phyloP scores from a whole-genome alignment of 306 rosid genomes.

The Argentina anserina region DNA sequence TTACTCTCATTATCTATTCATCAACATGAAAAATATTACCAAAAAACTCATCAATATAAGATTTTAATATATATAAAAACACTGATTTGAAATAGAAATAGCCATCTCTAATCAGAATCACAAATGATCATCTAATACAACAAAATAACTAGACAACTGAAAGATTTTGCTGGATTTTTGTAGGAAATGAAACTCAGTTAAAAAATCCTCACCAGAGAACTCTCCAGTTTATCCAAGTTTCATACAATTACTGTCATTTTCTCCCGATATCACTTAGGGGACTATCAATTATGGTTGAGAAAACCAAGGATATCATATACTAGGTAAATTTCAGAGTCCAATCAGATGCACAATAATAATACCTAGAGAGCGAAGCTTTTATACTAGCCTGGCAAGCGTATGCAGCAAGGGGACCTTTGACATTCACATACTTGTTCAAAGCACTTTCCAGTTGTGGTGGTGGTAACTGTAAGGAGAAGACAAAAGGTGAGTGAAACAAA shows the following conservation, averaged over 20 bases:
- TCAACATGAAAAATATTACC: background rate
- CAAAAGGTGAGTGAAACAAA: background rate
- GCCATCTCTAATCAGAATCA: background rate
- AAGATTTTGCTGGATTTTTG: background rate
- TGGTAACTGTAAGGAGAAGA: slow-evolving; percentile 63
- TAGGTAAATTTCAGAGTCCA: background rate
- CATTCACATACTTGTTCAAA: slow-evolving; percentile 68
- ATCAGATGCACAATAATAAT: slow-evolving; percentile 24
- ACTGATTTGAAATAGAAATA: background rate
- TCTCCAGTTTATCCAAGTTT: background rate
- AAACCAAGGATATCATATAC: background rate
- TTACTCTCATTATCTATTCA: background rate
- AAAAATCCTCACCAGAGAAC: background rate
- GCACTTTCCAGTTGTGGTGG: slow-evolving; percentile 85
- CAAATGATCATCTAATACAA: background rate
- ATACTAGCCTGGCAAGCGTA: slow-evolving; percentile 75
- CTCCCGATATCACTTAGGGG: background rate
- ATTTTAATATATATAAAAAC: background rate
- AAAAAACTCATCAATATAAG: background rate
- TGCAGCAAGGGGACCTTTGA: slow-evolving; percentile 70
- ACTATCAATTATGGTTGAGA: background rate
- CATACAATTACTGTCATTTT: background rate
- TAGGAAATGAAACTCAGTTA: background rate
- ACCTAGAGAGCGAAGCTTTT: slow-evolving; percentile 77
- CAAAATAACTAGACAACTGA: background rate